These are phyloP conservation scores for Pilaira anomala DNA, from an alignment of 192 early-diverging fungal species.

Conservation along the genomic window DNA sequence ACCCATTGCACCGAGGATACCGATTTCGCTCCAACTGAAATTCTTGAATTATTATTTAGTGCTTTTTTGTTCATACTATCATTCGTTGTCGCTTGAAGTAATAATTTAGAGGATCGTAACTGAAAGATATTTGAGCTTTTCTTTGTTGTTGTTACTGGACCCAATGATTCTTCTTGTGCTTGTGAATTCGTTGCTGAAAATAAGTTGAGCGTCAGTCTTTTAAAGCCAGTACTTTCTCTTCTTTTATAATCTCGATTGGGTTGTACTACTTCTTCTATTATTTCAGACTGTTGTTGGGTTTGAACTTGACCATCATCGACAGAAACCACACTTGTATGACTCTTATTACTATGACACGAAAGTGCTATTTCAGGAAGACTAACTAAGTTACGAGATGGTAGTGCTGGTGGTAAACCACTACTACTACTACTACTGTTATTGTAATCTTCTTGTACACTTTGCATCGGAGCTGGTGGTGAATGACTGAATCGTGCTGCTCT, in stretches of 20 bases:
- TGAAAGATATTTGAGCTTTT: too few relatives aligned
- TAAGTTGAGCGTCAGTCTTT: neutral
- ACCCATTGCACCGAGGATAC: constrained; percentile 16
- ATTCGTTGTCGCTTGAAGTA: too few relatives aligned
- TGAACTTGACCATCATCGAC: too few relatives aligned
- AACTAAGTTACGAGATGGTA: neutral
- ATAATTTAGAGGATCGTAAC: too few relatives aligned
- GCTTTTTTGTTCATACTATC: too few relatives aligned
- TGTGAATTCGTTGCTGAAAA: neutral
- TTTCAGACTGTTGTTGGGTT: too few relatives aligned
- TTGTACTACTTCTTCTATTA: too few relatives aligned
- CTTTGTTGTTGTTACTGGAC: too few relatives aligned
- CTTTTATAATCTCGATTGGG: neutral
- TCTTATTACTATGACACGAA: neutral
- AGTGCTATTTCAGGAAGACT: constrained; percentile 1
- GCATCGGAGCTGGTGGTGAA: neutral
- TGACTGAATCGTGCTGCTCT: constrained; percentile 7
- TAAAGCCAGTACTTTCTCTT: neutral
- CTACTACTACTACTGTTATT: neutral
- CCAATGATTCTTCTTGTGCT: too few relatives aligned
- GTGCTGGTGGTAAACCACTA: neutral
- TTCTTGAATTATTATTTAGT: neutral
- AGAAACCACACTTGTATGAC: too few relatives aligned
- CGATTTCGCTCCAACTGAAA: constrained; percentile 2
- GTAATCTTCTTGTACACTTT: neutral